A percentile compares a stretch with the other conserved stretches of the same genome.
phyloP scores from a whole-genome alignment of 768 basidiomycete genomes.

The Inosperma sp. region DNA sequence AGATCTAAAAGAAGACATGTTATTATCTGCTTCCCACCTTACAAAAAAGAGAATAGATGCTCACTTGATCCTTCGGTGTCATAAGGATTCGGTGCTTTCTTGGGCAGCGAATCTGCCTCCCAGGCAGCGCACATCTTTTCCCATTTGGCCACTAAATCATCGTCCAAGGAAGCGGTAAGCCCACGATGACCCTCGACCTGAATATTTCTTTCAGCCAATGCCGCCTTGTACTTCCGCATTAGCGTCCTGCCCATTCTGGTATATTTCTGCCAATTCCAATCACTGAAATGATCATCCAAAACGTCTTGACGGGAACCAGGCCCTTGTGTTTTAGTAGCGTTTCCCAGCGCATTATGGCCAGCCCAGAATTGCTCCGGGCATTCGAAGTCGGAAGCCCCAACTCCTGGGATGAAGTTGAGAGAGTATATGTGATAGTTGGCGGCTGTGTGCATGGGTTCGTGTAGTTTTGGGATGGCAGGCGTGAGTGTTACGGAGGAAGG shows the following conservation, averaged over 20 bases:
- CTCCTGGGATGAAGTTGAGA: constrained; percentile 25
- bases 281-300: no score
- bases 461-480: constrained; percentile 28
- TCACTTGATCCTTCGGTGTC: neutral
- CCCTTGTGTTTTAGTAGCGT: no score
- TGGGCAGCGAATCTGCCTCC: constrained; percentile 6
- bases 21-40: neutral
- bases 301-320: no score
- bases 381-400: no score
- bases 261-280: no score
- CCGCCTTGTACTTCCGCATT: no score
- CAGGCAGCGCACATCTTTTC: neutral
- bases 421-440: constrained; percentile 20
- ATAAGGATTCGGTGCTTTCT: constrained; percentile 7
- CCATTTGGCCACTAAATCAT: neutral
- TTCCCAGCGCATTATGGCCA: no score
- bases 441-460: constrained; percentile 25
- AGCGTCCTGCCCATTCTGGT: no score
- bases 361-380: no score
- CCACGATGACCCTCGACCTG: no score
- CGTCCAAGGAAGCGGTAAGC: neutral
- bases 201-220: no score
- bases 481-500: no score
- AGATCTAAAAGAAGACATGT: neutral
- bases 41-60: neutral